Conservation (phyloP, 305 asterid species). For the Vinca major region DNA sequence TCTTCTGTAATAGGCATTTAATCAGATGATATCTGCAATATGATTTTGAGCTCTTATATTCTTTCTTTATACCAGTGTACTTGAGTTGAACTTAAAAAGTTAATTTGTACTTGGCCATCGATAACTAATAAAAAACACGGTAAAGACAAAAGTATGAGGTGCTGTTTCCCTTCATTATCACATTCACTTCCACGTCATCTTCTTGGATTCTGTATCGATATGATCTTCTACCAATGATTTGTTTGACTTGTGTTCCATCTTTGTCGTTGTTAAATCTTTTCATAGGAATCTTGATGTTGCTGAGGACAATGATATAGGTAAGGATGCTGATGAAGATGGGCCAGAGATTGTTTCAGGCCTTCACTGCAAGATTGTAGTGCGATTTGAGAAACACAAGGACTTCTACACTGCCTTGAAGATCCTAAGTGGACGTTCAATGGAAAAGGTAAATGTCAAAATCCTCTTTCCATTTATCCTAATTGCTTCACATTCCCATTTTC, state of each 20-base stretch:
- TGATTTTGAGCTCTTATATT: background rate
- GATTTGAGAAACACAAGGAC: slow-evolving; percentile 61
- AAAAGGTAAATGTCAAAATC: slow-evolving; percentile 41
- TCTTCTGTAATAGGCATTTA: background rate
- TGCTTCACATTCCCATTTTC: background rate
- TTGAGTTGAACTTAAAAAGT: background rate
- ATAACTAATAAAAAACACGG: background rate
- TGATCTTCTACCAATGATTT: background rate
- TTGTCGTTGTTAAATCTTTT: slow-evolving; percentile 16
- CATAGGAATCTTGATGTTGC: slow-evolving; percentile 85
- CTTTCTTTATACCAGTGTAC: background rate
- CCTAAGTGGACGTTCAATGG: slow-evolving; percentile 72
- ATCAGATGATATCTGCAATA: background rate
- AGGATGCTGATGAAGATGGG: slow-evolving; percentile 47
- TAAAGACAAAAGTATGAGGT: background rate
- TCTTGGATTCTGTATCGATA: background rate
- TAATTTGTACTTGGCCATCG: background rate
- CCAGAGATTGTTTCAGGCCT: slow-evolving; percentile 69
- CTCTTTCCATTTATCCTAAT: background rate
- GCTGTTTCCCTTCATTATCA: background rate
- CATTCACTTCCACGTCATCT: background rate
- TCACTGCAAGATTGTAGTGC: slow-evolving; percentile 76
- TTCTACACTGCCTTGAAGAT: slow-evolving; percentile 67
- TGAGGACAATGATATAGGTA: slow-evolving; percentile 65
- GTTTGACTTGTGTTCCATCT: slow-evolving; percentile 5